Evolutionary conservation across 352 stramenopile genomes (phyloP).

Genomic region (Pythium aristosporum): DNA sequence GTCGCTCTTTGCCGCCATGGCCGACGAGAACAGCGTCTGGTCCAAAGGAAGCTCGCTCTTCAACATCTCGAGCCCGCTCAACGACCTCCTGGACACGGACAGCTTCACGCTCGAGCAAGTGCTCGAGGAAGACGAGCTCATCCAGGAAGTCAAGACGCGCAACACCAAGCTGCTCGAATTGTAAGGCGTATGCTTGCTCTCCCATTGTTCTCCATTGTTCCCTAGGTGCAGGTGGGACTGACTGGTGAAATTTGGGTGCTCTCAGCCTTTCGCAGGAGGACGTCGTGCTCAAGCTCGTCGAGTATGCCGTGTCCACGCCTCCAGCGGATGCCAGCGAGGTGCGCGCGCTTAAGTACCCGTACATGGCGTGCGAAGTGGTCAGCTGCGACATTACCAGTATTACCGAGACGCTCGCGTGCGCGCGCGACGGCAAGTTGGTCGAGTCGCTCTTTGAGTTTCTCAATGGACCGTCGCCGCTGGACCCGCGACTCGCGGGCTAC

Average conservation of each 20-base stretch:
- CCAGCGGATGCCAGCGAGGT: conserved; percentile 56
- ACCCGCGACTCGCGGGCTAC: conserved; percentile 94
- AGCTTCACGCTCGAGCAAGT: conserved; percentile 93
- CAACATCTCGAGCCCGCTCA: conserved; percentile 92
- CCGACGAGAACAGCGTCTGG: conserved; percentile 81
- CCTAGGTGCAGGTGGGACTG: no score
- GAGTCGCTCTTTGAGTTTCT: conserved; percentile 93
- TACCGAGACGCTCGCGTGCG: conserved; percentile 86
- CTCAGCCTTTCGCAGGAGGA: conserved; percentile 67
- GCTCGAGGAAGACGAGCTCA: conserved; percentile 95
- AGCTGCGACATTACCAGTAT: conserved; percentile 96
- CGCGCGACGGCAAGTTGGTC: conserved; percentile 64
- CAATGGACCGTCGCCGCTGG: conserved; percentile 73
- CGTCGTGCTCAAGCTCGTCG: conserved; percentile 67
- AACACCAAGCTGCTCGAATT: conserved; percentile 96
- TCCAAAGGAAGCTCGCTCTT: conserved; percentile 83
- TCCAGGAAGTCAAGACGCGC: conserved; percentile 96
- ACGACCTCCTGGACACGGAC: conserved; percentile 94
- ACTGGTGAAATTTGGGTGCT: not conserved
- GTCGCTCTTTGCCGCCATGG: conserved; percentile 85
- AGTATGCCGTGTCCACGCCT: conserved; percentile 68
- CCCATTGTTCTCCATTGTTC: not conserved
- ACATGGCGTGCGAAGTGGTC: conserved; percentile 98
- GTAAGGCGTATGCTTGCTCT: conserved; percentile 35
- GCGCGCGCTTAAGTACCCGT: conserved; percentile 91